Base-by-base conservation (phyloP, 179 eudicot species). In the Beta lomatogona region DNA sequence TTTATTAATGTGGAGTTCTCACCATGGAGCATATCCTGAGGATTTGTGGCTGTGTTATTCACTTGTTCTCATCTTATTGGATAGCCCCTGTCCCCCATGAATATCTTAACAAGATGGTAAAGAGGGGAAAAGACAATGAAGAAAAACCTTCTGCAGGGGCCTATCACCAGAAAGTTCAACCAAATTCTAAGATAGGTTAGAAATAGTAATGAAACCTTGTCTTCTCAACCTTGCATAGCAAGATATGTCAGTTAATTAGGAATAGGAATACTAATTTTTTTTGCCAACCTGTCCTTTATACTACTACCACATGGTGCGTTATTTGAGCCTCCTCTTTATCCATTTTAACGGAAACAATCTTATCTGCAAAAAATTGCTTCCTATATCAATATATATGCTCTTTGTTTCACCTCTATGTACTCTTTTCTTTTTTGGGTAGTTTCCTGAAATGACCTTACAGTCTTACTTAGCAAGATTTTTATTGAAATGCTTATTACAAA, bases 21-120 rank as follows among this genome's bases (percentile, higher is more conserved):
- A 28, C 67, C 81, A 4, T 77, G 57, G 52, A 60, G 45, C 52
- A 12, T 45, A n/a, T 77, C 19, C 25, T 18, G 16, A 82, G 73
- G 41, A 48, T 71, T 11, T 44, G 9, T 58, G 21, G 44, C 2
- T 18, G 55, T 69, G 41, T 5, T 21, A 12, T 54, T 52, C 21
- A 22, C 46, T 13, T 21, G 46, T 54, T 52, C 46, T 25, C 46
- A 22, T 36, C 61, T 73, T 28, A 66, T 36, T 73, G 61, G 54
- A 18, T 22, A 7, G 16, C 36, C 41, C 19, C 11, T 48, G 19
- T 18, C 31, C 2, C 75, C 44, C n/a, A 0, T 21, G 58, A n/a
- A 18, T 45, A 6, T 5, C 73, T 41, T 2, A 69, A 18, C n/a
- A 45, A 15, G 50, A 71, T 19, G 75, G 9, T 21, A 58, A 18